These are phyloP conservation scores for Pythium angustatum DNA, from an alignment of 352 stramenopile genomes.

Conservation along the genomic window DNA sequence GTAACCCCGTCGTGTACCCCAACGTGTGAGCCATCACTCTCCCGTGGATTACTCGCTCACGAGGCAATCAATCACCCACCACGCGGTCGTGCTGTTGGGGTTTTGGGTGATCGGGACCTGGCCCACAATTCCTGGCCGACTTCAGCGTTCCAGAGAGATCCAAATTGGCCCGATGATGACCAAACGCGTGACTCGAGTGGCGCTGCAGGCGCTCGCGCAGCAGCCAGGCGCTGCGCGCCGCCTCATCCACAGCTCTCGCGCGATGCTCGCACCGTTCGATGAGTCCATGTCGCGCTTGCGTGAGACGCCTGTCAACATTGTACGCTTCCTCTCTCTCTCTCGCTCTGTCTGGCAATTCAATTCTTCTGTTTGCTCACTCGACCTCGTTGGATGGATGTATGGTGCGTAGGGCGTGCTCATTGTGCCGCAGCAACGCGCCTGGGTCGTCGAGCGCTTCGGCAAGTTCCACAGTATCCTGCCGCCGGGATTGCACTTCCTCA, in stretches of 20 bases:
- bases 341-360: neutral
- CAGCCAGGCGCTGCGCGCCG: conserved; percentile 7
- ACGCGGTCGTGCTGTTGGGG: neutral
- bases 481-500: conserved; percentile 89
- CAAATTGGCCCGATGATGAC: conserved; percentile 23
- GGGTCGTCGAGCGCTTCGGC: conserved; percentile 91
- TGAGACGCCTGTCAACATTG: conserved; percentile 32
- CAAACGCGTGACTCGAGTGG: conserved; percentile 17
- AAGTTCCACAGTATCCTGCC: conserved; percentile 88
- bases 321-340: conserved; percentile 7
- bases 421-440: conserved; percentile 87
- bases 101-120: conserved; percentile 10
- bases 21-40: conserved; percentile 12
- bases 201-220: conserved; percentile 15
- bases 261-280: conserved; percentile 24
- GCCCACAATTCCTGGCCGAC: conserved; percentile 4
- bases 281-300: conserved; percentile 27
- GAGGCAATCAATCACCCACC: conserved; percentile 4
- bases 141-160: conserved; percentile 10
- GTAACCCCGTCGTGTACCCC: conserved; percentile 1
- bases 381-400: neutral
- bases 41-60: neutral
- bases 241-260: conserved; percentile 29
- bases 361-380: no score
- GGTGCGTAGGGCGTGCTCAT: conserved; percentile 71